A percentile compares a stretch with the other conserved stretches of the same genome.
phyloP scores from a whole-genome alignment of 139 green algal species.

The Tetratostichococcus sp. region DNA sequence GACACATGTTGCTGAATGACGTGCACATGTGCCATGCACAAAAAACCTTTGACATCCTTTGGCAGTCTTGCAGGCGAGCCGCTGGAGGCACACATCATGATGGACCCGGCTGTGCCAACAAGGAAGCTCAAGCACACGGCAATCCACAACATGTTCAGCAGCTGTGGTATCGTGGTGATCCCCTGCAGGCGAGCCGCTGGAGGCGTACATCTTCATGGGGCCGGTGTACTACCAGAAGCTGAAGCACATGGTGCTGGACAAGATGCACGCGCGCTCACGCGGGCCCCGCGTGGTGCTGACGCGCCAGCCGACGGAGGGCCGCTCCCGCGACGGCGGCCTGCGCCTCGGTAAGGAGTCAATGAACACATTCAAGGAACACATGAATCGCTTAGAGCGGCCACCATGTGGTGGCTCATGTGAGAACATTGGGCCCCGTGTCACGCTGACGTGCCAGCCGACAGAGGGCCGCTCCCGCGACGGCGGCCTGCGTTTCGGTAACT shows the following conservation, averaged over 20 bases:
- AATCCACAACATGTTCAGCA: slow-evolving; percentile 99
- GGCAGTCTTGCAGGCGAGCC: no score
- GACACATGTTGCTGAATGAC: no score
- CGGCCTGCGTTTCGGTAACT: slow-evolving; percentile 68
- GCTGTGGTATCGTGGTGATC: no score
- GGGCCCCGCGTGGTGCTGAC: slow-evolving; percentile 90
- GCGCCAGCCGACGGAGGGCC: slow-evolving; percentile 94
- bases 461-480: slow-evolving; percentile 92
- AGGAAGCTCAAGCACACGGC: slow-evolving; percentile 99
- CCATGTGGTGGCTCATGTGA: no score
- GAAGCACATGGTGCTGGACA: slow-evolving; percentile 99
- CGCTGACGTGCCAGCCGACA: slow-evolving; percentile 95
- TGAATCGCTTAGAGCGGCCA: no score
- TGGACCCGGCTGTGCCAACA: slow-evolving; percentile 99
- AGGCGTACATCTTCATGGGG: slow-evolving; percentile 98
- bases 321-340: slow-evolving; percentile 87
- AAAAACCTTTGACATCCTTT: no score
- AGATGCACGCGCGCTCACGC: slow-evolving; percentile 92
- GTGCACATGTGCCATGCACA: no score
- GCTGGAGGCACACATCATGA: slow-evolving; percentile 96
- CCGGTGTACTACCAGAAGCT: slow-evolving; percentile 99
- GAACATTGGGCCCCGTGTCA: slow-evolving; percentile 64
- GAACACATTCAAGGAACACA: no score
- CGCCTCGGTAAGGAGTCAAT: slow-evolving; percentile 42
- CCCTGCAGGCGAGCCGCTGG: slow-evolving; percentile 79